phyloP scores from a whole-genome alignment of 2,329 filamentous ascomycete genomes.

The Malbranchea cinnamomea region DNA sequence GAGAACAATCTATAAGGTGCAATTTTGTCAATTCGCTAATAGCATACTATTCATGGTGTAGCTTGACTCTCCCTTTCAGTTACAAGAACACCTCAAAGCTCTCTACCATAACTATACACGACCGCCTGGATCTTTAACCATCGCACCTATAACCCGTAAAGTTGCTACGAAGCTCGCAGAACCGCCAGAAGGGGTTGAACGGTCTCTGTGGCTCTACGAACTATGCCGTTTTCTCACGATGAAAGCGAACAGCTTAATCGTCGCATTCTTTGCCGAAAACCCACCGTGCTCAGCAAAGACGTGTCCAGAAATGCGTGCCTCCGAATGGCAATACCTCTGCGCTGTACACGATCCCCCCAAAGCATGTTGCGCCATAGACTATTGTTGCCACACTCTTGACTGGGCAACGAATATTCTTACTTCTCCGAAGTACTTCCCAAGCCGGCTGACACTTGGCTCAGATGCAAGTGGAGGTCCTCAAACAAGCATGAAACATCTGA shows the following conservation, averaged over 20 bases:
- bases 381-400: slow-evolving; percentile 96
- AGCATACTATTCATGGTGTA: slow-evolving; percentile 23
- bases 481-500: slow-evolving; percentile 50
- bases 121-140: slow-evolving; percentile 41
- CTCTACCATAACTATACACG: slow-evolving; percentile 72
- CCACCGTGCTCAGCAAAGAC: slow-evolving; percentile 79
- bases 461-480: slow-evolving; percentile 27
- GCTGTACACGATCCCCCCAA: slow-evolving; percentile 95
- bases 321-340: slow-evolving; percentile 97
- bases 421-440: slow-evolving; percentile 89
- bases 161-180: slow-evolving; percentile 63
- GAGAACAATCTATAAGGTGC: slow-evolving; percentile 12
- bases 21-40: slow-evolving; percentile 3
- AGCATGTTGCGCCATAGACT: slow-evolving; percentile 94
- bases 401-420: slow-evolving; percentile 94
- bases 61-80: slow-evolving; percentile 94
- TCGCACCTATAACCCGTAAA: slow-evolving; percentile 57
- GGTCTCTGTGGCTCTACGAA: slow-evolving; percentile 91
- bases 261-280: slow-evolving; percentile 80
- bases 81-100: slow-evolving; percentile 92
- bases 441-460: slow-evolving; percentile 50
- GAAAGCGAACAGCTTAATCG: slow-evolving; percentile 82
- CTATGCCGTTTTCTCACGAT: slow-evolving; percentile 90
- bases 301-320: slow-evolving; percentile 95
- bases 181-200: slow-evolving; percentile 68